Conservation (phyloP, 1,284 basidiomycete species). For the Irpex sp. region DNA sequence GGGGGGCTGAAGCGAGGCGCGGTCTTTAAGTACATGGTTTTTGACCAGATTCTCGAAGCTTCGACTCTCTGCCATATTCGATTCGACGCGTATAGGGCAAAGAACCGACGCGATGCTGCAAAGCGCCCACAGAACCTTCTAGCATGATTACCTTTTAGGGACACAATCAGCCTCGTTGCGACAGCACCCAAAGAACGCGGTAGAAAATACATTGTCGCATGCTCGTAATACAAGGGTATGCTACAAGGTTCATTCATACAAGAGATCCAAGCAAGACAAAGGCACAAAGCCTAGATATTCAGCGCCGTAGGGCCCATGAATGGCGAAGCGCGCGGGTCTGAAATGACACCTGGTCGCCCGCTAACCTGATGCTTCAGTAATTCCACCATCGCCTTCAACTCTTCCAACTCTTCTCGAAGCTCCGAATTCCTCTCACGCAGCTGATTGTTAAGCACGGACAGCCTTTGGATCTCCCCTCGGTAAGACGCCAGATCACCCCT, state of each 20-base stretch:
- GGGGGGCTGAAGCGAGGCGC: slow-evolving; percentile 1
- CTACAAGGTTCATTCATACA: not conserved
- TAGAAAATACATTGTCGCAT: not conserved
- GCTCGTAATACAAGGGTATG: not conserved
- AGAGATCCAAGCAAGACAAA: not conserved
- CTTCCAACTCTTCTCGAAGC: slow-evolving; percentile 61
- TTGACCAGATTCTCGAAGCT: slow-evolving; percentile 11
- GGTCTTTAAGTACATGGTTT: slow-evolving; percentile 6
- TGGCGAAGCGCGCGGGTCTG: slow-evolving; percentile 23
- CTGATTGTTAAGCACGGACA: slow-evolving; percentile 42
- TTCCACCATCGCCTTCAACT: slow-evolving; percentile 68
- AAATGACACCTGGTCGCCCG: slow-evolving; percentile 39
- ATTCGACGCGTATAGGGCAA: slow-evolving; percentile 1
- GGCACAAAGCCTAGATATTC: not conserved
- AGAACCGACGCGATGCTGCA: not conserved
- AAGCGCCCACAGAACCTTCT: slow-evolving; percentile 1
- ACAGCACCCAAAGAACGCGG: not conserved
- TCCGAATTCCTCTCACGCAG: slow-evolving; percentile 54
- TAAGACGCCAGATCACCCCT: slow-evolving; percentile 37
- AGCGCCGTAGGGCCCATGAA: slow-evolving; percentile 13
- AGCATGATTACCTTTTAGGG: not conserved
- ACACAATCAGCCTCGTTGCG: not conserved
- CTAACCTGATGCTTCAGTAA: slow-evolving; percentile 49
- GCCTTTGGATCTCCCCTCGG: slow-evolving; percentile 36
- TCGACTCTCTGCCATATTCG: slow-evolving; percentile 8